These are phyloP conservation scores for Breynia disticha DNA, from an alignment of 441 rosid species.

Conservation along the genomic window DNA sequence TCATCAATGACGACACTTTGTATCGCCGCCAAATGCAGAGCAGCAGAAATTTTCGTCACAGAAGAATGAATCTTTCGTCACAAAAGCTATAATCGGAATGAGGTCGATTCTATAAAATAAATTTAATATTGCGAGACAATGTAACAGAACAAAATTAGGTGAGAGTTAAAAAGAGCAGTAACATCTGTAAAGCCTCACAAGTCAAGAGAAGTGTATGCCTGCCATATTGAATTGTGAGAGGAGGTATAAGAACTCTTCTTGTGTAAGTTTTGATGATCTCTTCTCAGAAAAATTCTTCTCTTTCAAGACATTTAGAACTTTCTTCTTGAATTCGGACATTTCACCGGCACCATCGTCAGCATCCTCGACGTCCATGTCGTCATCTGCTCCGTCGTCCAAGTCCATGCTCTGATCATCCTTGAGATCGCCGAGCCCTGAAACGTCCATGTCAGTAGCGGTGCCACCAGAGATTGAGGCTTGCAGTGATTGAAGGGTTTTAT, in stretches of 20 bases:
- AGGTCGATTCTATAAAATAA: no score
- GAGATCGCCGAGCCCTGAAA: conserved; percentile 21
- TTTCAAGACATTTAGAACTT: conserved; percentile 47
- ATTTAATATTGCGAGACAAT: no score
- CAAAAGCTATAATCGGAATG: background rate
- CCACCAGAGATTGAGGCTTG: conserved; percentile 22
- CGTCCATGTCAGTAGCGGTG: conserved; percentile 22
- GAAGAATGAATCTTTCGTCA: no score
- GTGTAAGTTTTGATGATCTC: conserved; percentile 70
- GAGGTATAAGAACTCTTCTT: conserved; percentile 67
- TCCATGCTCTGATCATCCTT: conserved; percentile 43
- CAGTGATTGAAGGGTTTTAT: conserved; percentile 61
- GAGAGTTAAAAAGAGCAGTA: background rate
- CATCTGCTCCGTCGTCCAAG: conserved; percentile 38
- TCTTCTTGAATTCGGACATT: conserved; percentile 48
- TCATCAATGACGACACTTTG: no score
- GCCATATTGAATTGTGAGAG: conserved; percentile 81
- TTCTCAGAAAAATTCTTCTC: conserved; percentile 63
- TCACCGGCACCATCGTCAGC: conserved; percentile 34
- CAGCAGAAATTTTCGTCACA: no score
- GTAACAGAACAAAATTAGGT: conserved; percentile 16
- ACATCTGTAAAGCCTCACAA: background rate
- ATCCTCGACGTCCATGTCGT: conserved; percentile 57
- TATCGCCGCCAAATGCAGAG: no score
- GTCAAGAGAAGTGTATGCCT: conserved; percentile 57